phyloP scores from a whole-genome alignment of 1,284 basidiomycete genomes.

The Leccinum cinnamomeum region DNA sequence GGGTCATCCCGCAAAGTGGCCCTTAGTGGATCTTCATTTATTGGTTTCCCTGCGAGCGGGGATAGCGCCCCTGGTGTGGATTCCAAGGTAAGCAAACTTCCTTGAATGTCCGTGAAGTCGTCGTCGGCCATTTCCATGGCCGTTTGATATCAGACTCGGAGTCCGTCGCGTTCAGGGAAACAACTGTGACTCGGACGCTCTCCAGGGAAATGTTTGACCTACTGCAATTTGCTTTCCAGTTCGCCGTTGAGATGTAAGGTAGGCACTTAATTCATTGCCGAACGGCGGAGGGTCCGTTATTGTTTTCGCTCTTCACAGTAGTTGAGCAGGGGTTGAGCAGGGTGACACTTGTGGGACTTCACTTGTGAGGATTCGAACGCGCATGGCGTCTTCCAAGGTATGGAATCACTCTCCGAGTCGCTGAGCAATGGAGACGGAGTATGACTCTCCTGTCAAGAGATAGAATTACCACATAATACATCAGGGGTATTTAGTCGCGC shows the following conservation, averaged over 20 bases:
- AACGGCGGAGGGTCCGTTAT: not conserved
- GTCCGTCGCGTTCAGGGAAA: constrained; percentile 1
- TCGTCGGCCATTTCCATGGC: not conserved
- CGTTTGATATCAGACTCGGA: not conserved
- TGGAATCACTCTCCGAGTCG: not conserved
- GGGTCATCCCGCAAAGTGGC: not conserved
- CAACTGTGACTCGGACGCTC: not conserved
- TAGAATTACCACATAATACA: not conserved
- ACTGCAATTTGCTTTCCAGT: not conserved
- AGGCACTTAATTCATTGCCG: not conserved
- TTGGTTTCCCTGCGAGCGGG: constrained; percentile 4
- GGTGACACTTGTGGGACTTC: not conserved
- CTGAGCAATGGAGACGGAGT: not conserved
- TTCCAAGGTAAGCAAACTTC: constrained; percentile 4
- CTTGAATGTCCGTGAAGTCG: not conserved
- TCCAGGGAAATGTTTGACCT: not conserved
- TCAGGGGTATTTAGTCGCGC: not conserved
- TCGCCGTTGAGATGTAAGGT: constrained; percentile 1
- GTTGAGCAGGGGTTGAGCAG: not conserved
- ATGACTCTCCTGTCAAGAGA: not conserved
- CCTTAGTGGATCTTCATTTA: constrained; percentile 5
- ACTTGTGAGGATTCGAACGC: not conserved
- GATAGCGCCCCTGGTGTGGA: not conserved
- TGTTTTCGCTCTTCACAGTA: constrained; percentile 1
- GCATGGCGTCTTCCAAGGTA: not conserved